These are phyloP conservation scores for Kernera saxatilis DNA, from an alignment of 345 rosid genomes.

Conservation along the genomic window DNA sequence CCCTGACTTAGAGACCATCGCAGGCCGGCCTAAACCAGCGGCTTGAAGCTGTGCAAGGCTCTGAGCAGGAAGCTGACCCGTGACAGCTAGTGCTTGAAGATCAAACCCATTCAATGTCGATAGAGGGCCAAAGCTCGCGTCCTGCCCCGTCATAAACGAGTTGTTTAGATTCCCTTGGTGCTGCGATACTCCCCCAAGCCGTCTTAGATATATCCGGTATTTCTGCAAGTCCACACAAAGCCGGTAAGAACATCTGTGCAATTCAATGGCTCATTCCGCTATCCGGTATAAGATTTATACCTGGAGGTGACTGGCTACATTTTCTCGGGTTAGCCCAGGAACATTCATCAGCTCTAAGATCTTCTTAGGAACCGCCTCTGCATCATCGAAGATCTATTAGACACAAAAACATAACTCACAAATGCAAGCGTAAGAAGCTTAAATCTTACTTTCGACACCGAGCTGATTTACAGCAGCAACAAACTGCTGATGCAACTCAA, in stretches of 20 bases:
- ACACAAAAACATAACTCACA: not conserved
- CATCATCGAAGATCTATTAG: not conserved
- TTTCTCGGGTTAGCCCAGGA: constrained; percentile 85
- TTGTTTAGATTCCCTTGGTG: constrained; percentile 52
- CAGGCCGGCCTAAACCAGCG: constrained; percentile 64
- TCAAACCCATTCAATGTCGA: constrained; percentile 69
- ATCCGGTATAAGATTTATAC: constrained; percentile 32
- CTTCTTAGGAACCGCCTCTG: constrained; percentile 94
- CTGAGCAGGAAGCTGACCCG: constrained; percentile 82
- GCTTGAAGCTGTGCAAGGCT: constrained; percentile 92
- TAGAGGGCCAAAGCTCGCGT: constrained; percentile 55
- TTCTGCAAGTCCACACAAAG: constrained; percentile 46
- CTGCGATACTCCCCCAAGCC: constrained; percentile 85
- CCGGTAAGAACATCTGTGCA: not conserved
- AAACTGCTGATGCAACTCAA: constrained; percentile 88
- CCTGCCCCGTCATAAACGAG: constrained; percentile 68
- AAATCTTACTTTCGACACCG: constrained; percentile 74
- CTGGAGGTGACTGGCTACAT: constrained; percentile 94
- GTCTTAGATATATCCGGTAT: constrained; percentile 89
- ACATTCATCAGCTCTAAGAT: constrained; percentile 94
- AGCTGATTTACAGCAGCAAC: constrained; percentile 83
- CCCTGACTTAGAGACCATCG: constrained; percentile 50
- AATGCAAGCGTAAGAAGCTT: not conserved
- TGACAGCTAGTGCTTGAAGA: constrained; percentile 71
- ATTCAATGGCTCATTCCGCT: not conserved